Evolutionary conservation across 306 rosid species (phyloP).

Genomic region (Benincasa hispida): DNA sequence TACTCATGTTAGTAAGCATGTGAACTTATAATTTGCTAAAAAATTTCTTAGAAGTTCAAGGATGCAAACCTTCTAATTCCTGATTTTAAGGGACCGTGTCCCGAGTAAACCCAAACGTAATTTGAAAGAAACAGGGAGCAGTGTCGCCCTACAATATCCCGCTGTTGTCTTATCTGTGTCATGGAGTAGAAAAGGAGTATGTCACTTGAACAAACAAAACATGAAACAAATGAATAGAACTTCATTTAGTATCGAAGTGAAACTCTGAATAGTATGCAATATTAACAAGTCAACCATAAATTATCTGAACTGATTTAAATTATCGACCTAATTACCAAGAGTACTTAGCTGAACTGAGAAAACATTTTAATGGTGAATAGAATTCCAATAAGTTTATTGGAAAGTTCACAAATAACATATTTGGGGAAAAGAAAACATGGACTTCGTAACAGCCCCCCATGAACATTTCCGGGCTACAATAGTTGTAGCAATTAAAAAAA

Average conservation of each 20-base stretch:
- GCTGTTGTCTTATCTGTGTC: conserved; percentile 70
- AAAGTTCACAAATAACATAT: not conserved
- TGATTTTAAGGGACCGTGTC: conserved; percentile 53
- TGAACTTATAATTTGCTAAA: not conserved
- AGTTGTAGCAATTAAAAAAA: not conserved
- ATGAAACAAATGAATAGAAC: not conserved
- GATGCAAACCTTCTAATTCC: conserved; percentile 60
- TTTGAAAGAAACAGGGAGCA: conserved; percentile 59
- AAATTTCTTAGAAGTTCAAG: not conserved
- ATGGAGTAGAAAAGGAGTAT: conserved; percentile 10
- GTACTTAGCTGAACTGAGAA: not conserved
- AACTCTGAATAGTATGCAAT: not conserved
- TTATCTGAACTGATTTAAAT: too few relatives aligned
- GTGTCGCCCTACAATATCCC: conserved; percentile 46
- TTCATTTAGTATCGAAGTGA: not conserved
- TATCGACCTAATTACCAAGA: not conserved
- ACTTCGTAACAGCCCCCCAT: not conserved
- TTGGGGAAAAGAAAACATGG: not conserved
- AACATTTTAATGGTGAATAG: too few relatives aligned
- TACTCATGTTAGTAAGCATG: not conserved
- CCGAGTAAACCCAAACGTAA: conserved; percentile 68
- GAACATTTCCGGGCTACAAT: too few relatives aligned
- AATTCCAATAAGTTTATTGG: not conserved
- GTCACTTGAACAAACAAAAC: conserved; percentile 1
- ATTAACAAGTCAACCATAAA: not conserved